phyloP scores from a whole-genome alignment of 2,329 filamentous ascomycete species.

The Aspergillus sp. region DNA sequence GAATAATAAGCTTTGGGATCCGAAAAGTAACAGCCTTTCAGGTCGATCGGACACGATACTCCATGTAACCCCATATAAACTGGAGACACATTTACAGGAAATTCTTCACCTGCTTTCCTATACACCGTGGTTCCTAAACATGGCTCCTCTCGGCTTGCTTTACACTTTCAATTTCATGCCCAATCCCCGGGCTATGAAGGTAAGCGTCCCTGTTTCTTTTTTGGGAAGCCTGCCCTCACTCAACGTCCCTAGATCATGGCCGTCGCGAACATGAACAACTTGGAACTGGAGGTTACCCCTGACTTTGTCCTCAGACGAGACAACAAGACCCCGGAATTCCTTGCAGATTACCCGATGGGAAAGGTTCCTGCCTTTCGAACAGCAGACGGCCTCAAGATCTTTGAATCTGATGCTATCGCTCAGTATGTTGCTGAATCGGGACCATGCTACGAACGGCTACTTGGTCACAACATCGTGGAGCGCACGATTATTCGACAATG shows the following conservation, averaged over 20 bases:
- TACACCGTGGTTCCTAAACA: neutral
- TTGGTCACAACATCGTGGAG: constrained; percentile 43
- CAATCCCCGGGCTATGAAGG: neutral
- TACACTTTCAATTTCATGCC: neutral
- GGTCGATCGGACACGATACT: too few species aligned
- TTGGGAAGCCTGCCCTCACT: neutral
- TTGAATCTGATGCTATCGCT: constrained; percentile 51
- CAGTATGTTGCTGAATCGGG: constrained; percentile 48
- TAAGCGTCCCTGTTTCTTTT: neutral
- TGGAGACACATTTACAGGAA: too few species aligned
- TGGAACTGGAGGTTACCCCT: constrained; percentile 22
- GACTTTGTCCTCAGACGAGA: constrained; percentile 43
- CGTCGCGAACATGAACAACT: constrained; percentile 36
- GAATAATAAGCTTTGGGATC: too few species aligned
- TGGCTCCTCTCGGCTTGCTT: neutral
- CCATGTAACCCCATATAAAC: too few species aligned
- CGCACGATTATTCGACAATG: constrained; percentile 48
- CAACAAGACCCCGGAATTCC: constrained; percentile 48
- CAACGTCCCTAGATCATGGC: constrained; percentile 27
- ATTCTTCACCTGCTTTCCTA: neutral
- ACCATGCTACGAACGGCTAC: constrained; percentile 44
- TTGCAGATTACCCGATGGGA: constrained; percentile 53
- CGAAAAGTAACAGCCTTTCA: too few species aligned
- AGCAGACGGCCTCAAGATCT: constrained; percentile 47
- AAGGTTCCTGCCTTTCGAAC: constrained; percentile 53